A percentile compares a stretch with the other conserved stretches of the same genome.
These are phyloP conservation scores for Aspergillus bertholletiae DNA, from an alignment of 495 filamentous ascomycete genomes.

Conservation along the genomic window DNA sequence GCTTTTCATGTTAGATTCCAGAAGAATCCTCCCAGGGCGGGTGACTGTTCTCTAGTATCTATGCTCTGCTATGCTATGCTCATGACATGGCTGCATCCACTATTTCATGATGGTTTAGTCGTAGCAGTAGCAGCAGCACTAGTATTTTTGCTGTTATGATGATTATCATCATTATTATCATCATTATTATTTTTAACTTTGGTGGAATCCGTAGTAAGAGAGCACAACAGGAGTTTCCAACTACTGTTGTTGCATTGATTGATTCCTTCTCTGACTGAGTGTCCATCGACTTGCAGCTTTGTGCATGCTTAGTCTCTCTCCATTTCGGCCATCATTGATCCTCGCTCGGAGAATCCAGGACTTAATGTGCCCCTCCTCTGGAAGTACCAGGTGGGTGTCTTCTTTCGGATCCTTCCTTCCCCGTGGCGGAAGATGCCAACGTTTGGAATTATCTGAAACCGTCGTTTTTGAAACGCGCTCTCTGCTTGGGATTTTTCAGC, in stretches of 20 bases:
- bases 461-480: conserved; percentile 23
- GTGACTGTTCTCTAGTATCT: too few relatives aligned
- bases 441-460: conserved; percentile 23
- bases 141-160: too few relatives aligned
- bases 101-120: too few relatives aligned
- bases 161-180: too few relatives aligned
- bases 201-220: conserved; percentile 16
- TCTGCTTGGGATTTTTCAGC: conserved; percentile 18
- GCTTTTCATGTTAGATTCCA: background rate
- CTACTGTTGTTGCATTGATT: conserved; percentile 18
- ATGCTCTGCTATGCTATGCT: too few relatives aligned
- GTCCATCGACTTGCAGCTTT: conserved; percentile 14
- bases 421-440: conserved; percentile 16
- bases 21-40: background rate
- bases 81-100: too few relatives aligned
- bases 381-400: conserved; percentile 3
- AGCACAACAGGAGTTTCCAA: conserved; percentile 23
- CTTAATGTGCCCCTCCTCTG: conserved; percentile 16
- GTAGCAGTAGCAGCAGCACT: too few relatives aligned
- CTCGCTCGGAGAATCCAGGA: conserved; percentile 10
- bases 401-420: conserved; percentile 13
- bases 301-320: conserved; percentile 19
- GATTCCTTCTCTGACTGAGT: conserved; percentile 12
- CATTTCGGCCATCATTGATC: conserved; percentile 9
- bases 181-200: background rate